A percentile compares a stretch with the other conserved stretches of the same genome.
phyloP scores from a whole-genome alignment of 169 alveolate genomes.

The Besnoitia besnoiti region DNA sequence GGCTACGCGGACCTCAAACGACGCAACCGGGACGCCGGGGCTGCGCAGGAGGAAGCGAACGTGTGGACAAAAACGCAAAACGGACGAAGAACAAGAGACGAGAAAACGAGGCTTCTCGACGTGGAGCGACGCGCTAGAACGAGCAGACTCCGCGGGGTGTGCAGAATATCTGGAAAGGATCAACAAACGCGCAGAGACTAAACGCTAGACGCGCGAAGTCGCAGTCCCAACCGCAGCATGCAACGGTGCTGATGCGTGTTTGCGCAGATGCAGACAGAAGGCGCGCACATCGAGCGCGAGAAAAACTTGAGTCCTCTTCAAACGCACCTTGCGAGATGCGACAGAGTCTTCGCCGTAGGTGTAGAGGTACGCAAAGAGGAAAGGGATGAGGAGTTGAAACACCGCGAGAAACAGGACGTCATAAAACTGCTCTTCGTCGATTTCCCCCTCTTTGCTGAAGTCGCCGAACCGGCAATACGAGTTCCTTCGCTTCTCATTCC shows the following conservation, averaged over 20 bases:
- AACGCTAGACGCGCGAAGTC: too few relatives aligned
- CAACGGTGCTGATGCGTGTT: too few relatives aligned
- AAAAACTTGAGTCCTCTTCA: too few relatives aligned
- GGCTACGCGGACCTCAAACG: too few relatives aligned
- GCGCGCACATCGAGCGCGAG: not conserved
- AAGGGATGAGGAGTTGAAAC: constrained; percentile 29
- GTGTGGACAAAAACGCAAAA: too few relatives aligned
- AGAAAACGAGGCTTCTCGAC: not conserved
- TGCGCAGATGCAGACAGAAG: not conserved
- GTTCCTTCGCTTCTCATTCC: constrained; percentile 36
- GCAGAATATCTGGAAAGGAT: too few relatives aligned
- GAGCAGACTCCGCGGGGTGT: too few relatives aligned
- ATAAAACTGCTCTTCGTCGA: constrained; percentile 57
- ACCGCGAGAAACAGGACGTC: constrained; percentile 45
- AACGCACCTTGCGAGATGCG: not conserved
- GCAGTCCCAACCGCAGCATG: too few relatives aligned
- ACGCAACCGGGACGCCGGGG: too few relatives aligned
- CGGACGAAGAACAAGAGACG: not conserved
- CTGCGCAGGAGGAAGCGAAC: too few relatives aligned
- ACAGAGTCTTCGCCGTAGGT: constrained; percentile 10
- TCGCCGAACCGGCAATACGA: constrained; percentile 57
- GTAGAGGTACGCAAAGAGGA: constrained; percentile 51
- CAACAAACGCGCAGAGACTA: too few relatives aligned
- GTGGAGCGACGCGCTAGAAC: not conserved
- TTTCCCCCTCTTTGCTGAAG: constrained; percentile 38